Percentiles rank a stretch among this genome's conserved stretches.
phyloP scores from a whole-genome alignment of 176 grass and related monocot species.

The Eleusine indica region DNA sequence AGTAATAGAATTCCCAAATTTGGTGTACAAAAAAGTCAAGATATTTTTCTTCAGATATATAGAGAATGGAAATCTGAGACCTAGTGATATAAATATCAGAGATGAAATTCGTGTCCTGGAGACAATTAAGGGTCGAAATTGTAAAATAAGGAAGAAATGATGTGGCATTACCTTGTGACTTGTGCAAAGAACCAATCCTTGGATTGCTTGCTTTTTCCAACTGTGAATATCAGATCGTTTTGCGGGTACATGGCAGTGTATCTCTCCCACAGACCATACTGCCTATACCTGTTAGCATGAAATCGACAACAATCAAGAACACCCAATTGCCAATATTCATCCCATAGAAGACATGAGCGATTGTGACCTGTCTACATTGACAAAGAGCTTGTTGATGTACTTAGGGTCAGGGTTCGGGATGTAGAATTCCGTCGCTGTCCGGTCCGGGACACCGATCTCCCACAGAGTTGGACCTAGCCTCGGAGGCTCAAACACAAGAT shows the following conservation, averaged over 20 bases:
- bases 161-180: conserved; percentile 50
- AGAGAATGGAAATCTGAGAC: neutral
- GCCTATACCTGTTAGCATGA: conserved; percentile 53
- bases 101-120: neutral
- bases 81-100: neutral
- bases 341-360: neutral
- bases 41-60: neutral
- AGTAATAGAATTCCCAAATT: neutral
- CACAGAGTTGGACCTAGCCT: conserved; percentile 69
- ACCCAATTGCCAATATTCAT: neutral
- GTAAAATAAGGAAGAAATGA: neutral
- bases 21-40: neutral
- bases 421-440: conserved; percentile 71
- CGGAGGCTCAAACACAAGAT: conserved; percentile 60
- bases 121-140: neutral
- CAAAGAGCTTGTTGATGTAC: conserved; percentile 55
- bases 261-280: conserved; percentile 90
- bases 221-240: conserved; percentile 52
- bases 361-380: conserved; percentile 44
- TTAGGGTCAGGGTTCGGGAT: conserved; percentile 55
- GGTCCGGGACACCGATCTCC: conserved; percentile 79
- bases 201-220: conserved; percentile 55
- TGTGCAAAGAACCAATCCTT: conserved; percentile 96
- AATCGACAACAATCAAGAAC: neutral
- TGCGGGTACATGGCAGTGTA: conserved; percentile 65